Percentiles rank a stretch among this genome's conserved stretches.
phyloP scores from a whole-genome alignment of 2,329 filamentous ascomycete species.

The Colletotrichum sojae region DNA sequence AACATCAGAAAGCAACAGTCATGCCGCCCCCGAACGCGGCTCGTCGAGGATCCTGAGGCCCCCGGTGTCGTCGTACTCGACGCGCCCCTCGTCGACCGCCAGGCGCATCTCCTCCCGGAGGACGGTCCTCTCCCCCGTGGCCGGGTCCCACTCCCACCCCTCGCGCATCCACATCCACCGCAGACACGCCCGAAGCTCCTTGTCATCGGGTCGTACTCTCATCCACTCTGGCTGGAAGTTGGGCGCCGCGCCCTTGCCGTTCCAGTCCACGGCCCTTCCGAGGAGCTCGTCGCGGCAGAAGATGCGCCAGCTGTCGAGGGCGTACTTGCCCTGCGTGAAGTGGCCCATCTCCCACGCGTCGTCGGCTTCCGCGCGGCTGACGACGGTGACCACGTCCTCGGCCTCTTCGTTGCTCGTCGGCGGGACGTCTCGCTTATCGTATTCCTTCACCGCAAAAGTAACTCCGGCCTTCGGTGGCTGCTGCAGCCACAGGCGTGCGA shows the following conservation, averaged over 20 bases:
- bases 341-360: slow-evolving; percentile 88
- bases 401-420: no score
- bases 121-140: slow-evolving; percentile 74
- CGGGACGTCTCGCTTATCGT: slow-evolving; percentile 55
- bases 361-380: slow-evolving; percentile 31
- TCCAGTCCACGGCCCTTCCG: slow-evolving; percentile 76
- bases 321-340: slow-evolving; percentile 85
- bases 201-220: slow-evolving; percentile 85
- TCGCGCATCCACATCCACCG: slow-evolving; percentile 94
- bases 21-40: slow-evolving; percentile 11
- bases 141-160: slow-evolving; percentile 84
- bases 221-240: slow-evolving; percentile 92
- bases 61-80: slow-evolving; percentile 68
- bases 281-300: slow-evolving; percentile 88
- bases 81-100: slow-evolving; percentile 70
- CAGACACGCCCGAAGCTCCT: slow-evolving; percentile 89
- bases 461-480: slow-evolving; percentile 72
- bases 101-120: slow-evolving; percentile 67
- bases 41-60: slow-evolving; percentile 56
- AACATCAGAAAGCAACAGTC: background rate
- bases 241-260: slow-evolving; percentile 65
- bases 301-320: slow-evolving; percentile 91
- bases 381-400: background rate
- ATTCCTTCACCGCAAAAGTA: slow-evolving; percentile 67
- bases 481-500: slow-evolving; percentile 78